Evolutionary conservation across 2,329 filamentous ascomycete species (phyloP).

Genomic region (Sporothrix humicola): DNA sequence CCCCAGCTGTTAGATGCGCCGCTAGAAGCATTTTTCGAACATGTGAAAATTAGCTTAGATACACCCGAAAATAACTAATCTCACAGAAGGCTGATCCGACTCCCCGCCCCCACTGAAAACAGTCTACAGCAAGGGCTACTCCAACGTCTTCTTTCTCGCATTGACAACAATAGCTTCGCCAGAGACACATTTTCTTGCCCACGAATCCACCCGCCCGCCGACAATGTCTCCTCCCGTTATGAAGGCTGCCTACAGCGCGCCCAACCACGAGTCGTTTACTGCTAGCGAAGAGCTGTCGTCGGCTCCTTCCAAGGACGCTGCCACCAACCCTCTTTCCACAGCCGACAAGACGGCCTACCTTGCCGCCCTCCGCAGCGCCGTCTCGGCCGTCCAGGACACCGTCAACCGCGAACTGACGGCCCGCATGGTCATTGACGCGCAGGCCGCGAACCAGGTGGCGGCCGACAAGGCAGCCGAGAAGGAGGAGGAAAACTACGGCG

Average conservation of each 20-base stretch:
- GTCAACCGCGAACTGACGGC: constrained; percentile 74
- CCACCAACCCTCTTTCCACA: constrained; percentile 38
- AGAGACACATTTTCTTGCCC: not conserved
- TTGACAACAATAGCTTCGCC: not conserved
- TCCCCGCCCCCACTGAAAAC: constrained; percentile 3
- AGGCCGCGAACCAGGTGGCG: constrained; percentile 53
- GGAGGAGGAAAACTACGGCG: constrained; percentile 82
- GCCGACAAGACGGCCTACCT: constrained; percentile 65
- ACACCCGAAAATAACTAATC: not conserved
- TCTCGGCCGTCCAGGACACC: constrained; percentile 64
- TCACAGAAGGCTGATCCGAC: not conserved
- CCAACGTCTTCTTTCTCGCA: not conserved
- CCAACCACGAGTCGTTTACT: constrained; percentile 33
- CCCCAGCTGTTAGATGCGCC: not conserved
- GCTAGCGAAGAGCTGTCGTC: constrained; percentile 36
- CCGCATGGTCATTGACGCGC: constrained; percentile 74
- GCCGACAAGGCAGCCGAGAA: constrained; percentile 57
- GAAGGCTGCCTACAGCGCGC: constrained; percentile 32
- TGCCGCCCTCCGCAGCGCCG: constrained; percentile 60
- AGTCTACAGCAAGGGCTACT: not conserved
- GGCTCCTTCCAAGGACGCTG: constrained; percentile 36
- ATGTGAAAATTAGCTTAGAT: not conserved
- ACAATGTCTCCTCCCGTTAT: constrained; percentile 25
- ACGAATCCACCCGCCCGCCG: not conserved
- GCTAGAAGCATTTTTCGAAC: not conserved